These are phyloP conservation scores for Cyberlindnera mississippiensis DNA, from an alignment of 805 yeast genomes.

Conservation along the genomic window DNA sequence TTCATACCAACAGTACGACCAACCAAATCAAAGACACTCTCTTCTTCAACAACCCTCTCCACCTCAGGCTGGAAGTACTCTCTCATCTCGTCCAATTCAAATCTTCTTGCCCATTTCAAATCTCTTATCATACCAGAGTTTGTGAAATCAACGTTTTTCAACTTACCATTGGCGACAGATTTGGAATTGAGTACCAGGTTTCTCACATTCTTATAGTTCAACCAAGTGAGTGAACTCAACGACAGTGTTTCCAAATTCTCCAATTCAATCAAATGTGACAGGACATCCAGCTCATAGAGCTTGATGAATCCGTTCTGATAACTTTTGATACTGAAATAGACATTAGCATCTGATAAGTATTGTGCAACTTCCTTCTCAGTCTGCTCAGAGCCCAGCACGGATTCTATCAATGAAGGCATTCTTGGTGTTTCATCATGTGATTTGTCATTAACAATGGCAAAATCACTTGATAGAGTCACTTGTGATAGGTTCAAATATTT, in stretches of 20 bases:
- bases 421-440: constrained; percentile 3
- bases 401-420: constrained; percentile 23
- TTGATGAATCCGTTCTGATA: constrained; percentile 16
- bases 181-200: constrained; percentile 24
- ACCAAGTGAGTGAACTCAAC: constrained; percentile 46
- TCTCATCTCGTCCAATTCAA: constrained; percentile 13
- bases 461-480: constrained; percentile 64
- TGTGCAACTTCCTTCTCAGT: constrained; percentile 1
- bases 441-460: constrained; percentile 38
- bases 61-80: constrained; percentile 17
- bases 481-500: constrained; percentile 52
- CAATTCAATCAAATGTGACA: constrained; percentile 31
- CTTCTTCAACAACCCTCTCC: constrained; percentile 12
- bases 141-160: constrained; percentile 35
- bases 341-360: constrained; percentile 23
- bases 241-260: constrained; percentile 31
- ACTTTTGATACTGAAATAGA: constrained; percentile 16
- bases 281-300: constrained; percentile 24
- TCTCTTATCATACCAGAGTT: constrained; percentile 48
- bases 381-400: constrained; percentile 13
- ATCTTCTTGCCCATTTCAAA: constrained; percentile 41
- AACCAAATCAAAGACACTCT: constrained; percentile 4
- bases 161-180: constrained; percentile 13
- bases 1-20: constrained; percentile 26
- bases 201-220: constrained; percentile 36